Percentiles rank a stretch among this genome's conserved stretches.
Conservation (phyloP, 225 moss, liverwort and hornwort genomes). For the Pseudisothecium myosuroides region DNA sequence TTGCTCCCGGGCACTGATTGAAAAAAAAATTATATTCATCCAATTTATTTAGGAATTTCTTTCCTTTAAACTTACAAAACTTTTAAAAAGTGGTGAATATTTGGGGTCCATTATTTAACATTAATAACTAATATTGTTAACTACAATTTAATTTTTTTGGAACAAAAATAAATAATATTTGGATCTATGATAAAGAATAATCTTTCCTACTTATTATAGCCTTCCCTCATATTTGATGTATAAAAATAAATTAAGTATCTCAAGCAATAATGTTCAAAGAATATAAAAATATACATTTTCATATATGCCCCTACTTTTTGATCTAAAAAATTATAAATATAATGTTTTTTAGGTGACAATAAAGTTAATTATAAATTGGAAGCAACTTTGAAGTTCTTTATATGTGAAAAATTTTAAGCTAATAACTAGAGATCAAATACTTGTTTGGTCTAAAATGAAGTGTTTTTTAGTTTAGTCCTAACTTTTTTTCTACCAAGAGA, state of each 20-base stretch:
- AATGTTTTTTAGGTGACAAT: neutral
- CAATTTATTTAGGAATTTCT: neutral
- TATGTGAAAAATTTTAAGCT: accelerated
- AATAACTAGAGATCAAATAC: accelerated
- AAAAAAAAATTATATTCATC: too few relatives aligned
- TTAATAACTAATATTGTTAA: neutral
- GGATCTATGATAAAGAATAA: too few relatives aligned
- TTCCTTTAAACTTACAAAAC: too few relatives aligned
- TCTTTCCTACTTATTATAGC: too few relatives aligned
- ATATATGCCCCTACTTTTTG: accelerated
- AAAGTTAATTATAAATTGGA: neutral
- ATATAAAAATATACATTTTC: neutral
- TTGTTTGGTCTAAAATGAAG: neutral
- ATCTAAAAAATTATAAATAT: too few relatives aligned
- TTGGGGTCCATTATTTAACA: neutral
- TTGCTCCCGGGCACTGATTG: too few relatives aligned
- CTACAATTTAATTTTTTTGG: neutral
- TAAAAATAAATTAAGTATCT: neutral
- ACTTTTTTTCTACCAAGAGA: too few relatives aligned
- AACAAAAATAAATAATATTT: neutral
- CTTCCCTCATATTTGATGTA: neutral
- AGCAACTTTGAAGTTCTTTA: neutral
- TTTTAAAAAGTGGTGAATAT: too few relatives aligned
- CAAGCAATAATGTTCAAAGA: neutral
- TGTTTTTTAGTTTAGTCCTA: neutral